A percentile compares a stretch with the other conserved stretches of the same genome.
Evolutionary conservation across 2,329 filamentous ascomycete species (phyloP).

Genomic region (Penicillium sp.): DNA sequence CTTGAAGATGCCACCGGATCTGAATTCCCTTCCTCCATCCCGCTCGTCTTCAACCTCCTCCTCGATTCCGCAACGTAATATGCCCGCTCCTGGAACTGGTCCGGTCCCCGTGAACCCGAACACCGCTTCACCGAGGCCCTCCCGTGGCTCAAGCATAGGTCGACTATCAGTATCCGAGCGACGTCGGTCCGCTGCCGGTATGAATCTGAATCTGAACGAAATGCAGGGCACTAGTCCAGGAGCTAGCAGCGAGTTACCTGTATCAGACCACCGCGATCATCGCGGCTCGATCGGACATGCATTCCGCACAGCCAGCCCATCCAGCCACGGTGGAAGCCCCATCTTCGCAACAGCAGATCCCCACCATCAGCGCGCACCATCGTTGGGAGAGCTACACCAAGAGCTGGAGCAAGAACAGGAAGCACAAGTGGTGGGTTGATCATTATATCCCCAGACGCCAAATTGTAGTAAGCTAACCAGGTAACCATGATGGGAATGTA

Average conservation of each 20-base stretch:
- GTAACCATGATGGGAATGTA: slow-evolving; percentile 18
- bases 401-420: slow-evolving; percentile 54
- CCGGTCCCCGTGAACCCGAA: slow-evolving; percentile 50
- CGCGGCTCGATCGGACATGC: slow-evolving; percentile 41
- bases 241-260: slow-evolving; percentile 37
- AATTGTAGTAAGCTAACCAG: not conserved
- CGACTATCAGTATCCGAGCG: slow-evolving; percentile 43
- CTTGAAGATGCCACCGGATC: slow-evolving; percentile 66
- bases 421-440: slow-evolving; percentile 48
- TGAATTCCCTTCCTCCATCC: slow-evolving; percentile 68
- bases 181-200: slow-evolving; percentile 44
- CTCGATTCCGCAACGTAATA: slow-evolving; percentile 33
- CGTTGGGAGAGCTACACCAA: slow-evolving; percentile 52
- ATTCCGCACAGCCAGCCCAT: slow-evolving; percentile 45
- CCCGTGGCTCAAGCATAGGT: slow-evolving; percentile 37
- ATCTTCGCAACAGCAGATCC: slow-evolving; percentile 47
- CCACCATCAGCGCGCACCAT: slow-evolving; percentile 50
- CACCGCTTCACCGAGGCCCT: slow-evolving; percentile 48
- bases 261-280: slow-evolving; percentile 33
- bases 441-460: not conserved
- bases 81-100: slow-evolving; percentile 46
- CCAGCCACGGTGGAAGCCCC: slow-evolving; percentile 44
- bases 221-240: not conserved
- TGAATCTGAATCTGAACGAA: slow-evolving; percentile 44
- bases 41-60: slow-evolving; percentile 46